Percentiles rank a stretch among this genome's conserved stretches.
These are phyloP conservation scores for Piper longum DNA, from an alignment of 164 flowering plant genomes.

Conservation along the genomic window DNA sequence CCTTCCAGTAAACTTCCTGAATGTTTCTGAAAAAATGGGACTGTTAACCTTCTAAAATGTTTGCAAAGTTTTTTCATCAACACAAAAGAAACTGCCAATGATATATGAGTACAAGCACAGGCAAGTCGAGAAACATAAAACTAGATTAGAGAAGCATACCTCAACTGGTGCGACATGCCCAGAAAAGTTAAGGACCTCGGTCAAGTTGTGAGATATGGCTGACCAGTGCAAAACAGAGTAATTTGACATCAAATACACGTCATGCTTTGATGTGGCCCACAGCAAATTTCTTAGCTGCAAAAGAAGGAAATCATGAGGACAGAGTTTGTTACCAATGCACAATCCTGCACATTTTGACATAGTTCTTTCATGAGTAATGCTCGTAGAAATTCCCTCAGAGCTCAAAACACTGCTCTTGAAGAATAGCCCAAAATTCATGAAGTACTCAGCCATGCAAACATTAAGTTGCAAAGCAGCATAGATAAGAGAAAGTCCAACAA, in stretches of 20 bases:
- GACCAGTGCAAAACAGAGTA: slow-evolving; percentile 12
- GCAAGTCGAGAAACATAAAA: not conserved
- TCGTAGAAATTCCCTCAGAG: too few relatives aligned
- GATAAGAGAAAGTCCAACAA: too few relatives aligned
- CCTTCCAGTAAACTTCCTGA: slow-evolving; percentile 56
- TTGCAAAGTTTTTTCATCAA: too few relatives aligned
- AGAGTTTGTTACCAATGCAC: too few relatives aligned
- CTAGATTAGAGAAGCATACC: slow-evolving; percentile 13
- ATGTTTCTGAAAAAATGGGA: slow-evolving; percentile 30
- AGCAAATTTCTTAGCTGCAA: slow-evolving; percentile 13
- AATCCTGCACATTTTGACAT: too few relatives aligned
- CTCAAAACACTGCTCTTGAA: too few relatives aligned
- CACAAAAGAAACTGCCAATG: not conserved
- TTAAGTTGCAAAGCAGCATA: too few relatives aligned
- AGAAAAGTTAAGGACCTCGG: slow-evolving; percentile 10
- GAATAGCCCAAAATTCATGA: too few relatives aligned
- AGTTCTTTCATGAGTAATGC: too few relatives aligned
- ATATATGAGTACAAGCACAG: not conserved
- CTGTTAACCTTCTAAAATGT: too few relatives aligned
- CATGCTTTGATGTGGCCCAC: slow-evolving; percentile 14
- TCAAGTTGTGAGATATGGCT: slow-evolving; percentile 5
- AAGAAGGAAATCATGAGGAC: not conserved
- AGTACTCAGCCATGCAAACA: too few relatives aligned
- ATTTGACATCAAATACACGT: slow-evolving; percentile 12
- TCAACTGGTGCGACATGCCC: slow-evolving; percentile 18